phyloP scores from a whole-genome alignment of 768 basidiomycete genomes.

The Boletus coccyginus region DNA sequence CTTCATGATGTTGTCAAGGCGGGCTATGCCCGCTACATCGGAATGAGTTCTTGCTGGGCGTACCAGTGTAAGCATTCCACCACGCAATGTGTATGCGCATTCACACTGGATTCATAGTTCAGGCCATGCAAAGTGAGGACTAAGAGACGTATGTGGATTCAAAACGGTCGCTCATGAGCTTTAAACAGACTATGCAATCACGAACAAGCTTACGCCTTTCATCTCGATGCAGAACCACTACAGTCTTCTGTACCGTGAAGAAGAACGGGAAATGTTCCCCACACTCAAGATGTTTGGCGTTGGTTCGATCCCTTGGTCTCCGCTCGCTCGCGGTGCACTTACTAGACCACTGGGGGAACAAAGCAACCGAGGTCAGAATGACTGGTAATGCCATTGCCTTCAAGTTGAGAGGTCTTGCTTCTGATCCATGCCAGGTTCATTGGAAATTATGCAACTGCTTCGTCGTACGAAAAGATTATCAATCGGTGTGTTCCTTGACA shows the following conservation, averaged over 20 bases:
- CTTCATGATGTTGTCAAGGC: conserved; percentile 50
- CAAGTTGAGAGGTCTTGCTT: neutral
- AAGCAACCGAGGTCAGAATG: conserved; percentile 21
- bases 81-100: neutral
- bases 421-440: conserved; percentile 25
- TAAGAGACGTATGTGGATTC: neutral
- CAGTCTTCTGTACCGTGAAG: conserved; percentile 55
- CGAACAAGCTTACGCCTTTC: conserved; percentile 48
- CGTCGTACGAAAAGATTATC: conserved; percentile 27
- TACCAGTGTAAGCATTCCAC: conserved; percentile 34
- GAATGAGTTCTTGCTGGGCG: conserved; percentile 42
- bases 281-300: conserved; percentile 43
- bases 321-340: conserved; percentile 37
- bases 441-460: conserved; percentile 20
- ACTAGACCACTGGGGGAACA: conserved; percentile 34
- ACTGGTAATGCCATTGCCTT: conserved; percentile 17
- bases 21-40: conserved; percentile 47
- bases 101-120: conserved; percentile 26
- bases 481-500: conserved; percentile 17
- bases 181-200: conserved; percentile 38
- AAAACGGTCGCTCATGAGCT: neutral
- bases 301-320: conserved; percentile 47
- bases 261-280: conserved; percentile 61
- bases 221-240: conserved; percentile 68
- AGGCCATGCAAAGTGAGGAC: conserved; percentile 39